A percentile compares a stretch with the other conserved stretches of the same genome.
phyloP scores from a whole-genome alignment of 306 rosid species.

The Luffa acutangula region DNA sequence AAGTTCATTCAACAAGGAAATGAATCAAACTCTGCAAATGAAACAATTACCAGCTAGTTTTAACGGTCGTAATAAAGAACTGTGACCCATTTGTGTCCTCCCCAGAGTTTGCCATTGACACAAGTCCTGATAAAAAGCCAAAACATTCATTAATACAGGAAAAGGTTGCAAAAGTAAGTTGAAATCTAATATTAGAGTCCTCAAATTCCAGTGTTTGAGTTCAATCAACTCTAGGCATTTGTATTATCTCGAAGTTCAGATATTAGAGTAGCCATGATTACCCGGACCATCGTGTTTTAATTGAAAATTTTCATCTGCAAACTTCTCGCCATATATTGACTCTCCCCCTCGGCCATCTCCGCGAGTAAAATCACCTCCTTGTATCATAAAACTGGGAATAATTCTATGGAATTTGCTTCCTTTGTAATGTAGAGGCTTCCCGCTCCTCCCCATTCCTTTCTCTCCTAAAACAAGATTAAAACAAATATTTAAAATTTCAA shows the following conservation, averaged over 20 bases:
- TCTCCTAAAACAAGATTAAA: conserved; percentile 52
- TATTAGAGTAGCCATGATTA: conserved; percentile 17
- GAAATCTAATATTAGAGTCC: not conserved
- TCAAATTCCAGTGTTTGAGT: not conserved
- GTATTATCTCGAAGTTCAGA: not conserved
- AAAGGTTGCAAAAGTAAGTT: not conserved
- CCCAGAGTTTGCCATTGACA: conserved; percentile 91
- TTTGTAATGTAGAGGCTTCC: conserved; percentile 61
- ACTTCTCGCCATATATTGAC: conserved; percentile 59
- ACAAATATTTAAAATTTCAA: not conserved
- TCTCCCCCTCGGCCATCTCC: conserved; percentile 91
- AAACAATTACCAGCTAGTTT: conserved; percentile 59
- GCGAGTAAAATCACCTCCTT: conserved; percentile 78
- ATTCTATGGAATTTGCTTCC: conserved; percentile 77
- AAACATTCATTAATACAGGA: not conserved
- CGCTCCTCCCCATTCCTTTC: conserved; percentile 55
- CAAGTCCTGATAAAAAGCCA: conserved; percentile 35
- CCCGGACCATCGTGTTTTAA: conserved; percentile 72
- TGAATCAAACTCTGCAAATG: not conserved
- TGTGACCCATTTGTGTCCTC: conserved; percentile 87
- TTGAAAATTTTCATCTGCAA: conserved; percentile 78
- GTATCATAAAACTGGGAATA: conserved; percentile 77
- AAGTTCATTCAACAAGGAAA: not conserved
- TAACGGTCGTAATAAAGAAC: conserved; percentile 74
- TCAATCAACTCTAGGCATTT: not conserved